A percentile compares a stretch with the other conserved stretches of the same genome.
phyloP scores from a whole-genome alignment of 108 stramenopile genomes.

The Pseudonitzschia delicatissima region DNA sequence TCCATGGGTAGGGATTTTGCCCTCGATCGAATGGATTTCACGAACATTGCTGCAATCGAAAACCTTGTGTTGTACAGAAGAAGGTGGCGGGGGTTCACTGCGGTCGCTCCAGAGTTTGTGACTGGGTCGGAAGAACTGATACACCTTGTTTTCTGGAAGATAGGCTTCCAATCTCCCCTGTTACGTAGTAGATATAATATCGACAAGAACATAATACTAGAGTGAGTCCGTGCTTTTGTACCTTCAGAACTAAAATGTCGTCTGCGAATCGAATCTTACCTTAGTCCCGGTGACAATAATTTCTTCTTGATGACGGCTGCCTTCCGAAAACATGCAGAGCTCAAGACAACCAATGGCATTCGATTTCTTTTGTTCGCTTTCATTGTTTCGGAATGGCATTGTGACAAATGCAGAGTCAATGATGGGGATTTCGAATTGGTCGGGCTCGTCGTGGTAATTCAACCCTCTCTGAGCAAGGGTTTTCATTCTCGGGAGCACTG shows the following conservation, averaged over 20 bases:
- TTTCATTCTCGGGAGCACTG: slow-evolving; percentile 32
- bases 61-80: slow-evolving; percentile 47
- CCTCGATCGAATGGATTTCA: slow-evolving; percentile 57
- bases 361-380: slow-evolving; percentile 4
- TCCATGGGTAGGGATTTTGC: slow-evolving; percentile 71
- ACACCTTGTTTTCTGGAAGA: slow-evolving; percentile 86
- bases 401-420: slow-evolving; percentile 83
- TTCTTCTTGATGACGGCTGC: slow-evolving; percentile 84
- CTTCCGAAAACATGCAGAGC: slow-evolving; percentile 84
- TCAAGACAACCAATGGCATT: slow-evolving; percentile 72
- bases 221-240: neutral
- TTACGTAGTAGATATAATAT: neutral
- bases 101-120: slow-evolving; percentile 59
- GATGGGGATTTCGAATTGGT: slow-evolving; percentile 53
- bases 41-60: slow-evolving; percentile 75
- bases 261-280: slow-evolving; percentile 21
- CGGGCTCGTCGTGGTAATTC: slow-evolving; percentile 59
- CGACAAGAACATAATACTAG: neutral
- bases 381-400: slow-evolving; percentile 50
- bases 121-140: slow-evolving; percentile 58
- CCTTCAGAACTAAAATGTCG: neutral
- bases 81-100: slow-evolving; percentile 66
- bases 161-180: slow-evolving; percentile 80
- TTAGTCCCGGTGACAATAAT: slow-evolving; percentile 85
- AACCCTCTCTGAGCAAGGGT: slow-evolving; percentile 65